Evolutionary conservation across 1,139 yeast species (phyloP), one percentile per base, ranked within the genome.

Genomic region (Hanseniaspora uvarum): DNA sequence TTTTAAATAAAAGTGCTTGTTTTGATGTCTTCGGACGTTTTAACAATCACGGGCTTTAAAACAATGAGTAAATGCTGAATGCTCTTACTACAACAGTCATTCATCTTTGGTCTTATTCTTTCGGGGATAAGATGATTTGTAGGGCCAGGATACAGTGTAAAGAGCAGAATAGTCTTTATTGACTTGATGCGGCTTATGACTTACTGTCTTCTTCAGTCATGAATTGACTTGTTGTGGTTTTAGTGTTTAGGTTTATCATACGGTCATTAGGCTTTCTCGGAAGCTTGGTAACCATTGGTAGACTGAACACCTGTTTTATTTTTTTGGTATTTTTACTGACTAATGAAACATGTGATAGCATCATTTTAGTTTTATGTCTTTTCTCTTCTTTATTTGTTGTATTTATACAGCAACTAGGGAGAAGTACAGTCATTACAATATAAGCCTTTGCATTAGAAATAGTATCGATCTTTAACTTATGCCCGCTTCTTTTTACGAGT

Each of bases 391-490:
- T 26, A n/a, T 21, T 30, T 44, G 28, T 11, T 4, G 43, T 39
- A 39, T 39, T 39, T 21, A 23, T 39, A 39, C 46, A 5, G 16
- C 11, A 14, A 18, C 11, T 21, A 31, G 30, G 37, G 26, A 44
- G 18, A 44, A 44, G 53, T n/a, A 50, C 53, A 33, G 53, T 50
- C 33, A 50, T 50, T 50, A 36, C 44, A 50, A 50, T 50, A 50
- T 50, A 50, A 50, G 48, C 53, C 53, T 50, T 50, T 50, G 48
- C 53, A 23, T 50, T 50, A 43, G 53, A 38, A 44, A 50, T 50
- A 50, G 33, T 43, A 41, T 30, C 30, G 33, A 41, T 23, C 24
- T 28, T 44, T 44, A 21, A 30, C 46, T 7, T 31, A 19, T 21
- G 37, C 11, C 16, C 18, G 24, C 24, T 8, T 21, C 46, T 41